Percentiles rank a stretch among this genome's conserved stretches.
Evolutionary conservation across 2,329 filamentous ascomycete genomes (phyloP).

Genomic region (Harringtonia lauricola): DNA sequence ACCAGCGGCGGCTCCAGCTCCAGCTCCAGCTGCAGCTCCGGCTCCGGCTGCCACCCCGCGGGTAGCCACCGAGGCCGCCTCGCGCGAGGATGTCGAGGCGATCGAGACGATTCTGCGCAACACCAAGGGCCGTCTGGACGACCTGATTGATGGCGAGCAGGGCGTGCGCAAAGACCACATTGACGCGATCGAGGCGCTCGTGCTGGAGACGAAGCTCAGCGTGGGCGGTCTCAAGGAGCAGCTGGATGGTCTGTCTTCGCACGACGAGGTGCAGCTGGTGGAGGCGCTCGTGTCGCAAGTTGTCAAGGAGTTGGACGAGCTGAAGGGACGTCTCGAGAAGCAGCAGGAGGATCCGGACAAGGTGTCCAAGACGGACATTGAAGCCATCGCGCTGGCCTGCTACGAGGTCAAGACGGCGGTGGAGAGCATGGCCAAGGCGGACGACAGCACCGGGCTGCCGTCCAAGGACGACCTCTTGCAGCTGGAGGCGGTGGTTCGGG

Average conservation of each 20-base stretch:
- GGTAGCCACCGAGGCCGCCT: conserved; percentile 37
- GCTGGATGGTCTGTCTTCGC: conserved; percentile 41
- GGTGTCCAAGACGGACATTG: conserved; percentile 71
- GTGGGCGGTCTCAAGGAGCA: conserved; percentile 33
- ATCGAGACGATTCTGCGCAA: conserved; percentile 86
- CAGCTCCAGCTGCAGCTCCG: background rate
- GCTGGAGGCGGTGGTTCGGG: conserved; percentile 57
- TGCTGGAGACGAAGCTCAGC: conserved; percentile 65
- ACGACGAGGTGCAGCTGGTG: conserved; percentile 66
- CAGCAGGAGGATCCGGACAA: conserved; percentile 47
- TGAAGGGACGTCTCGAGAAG: conserved; percentile 46
- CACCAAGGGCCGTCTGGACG: conserved; percentile 79
- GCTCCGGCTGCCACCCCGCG: background rate
- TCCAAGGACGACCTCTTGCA: conserved; percentile 66
- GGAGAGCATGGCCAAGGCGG: conserved; percentile 60
- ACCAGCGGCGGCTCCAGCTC: background rate
- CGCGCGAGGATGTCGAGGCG: conserved; percentile 76
- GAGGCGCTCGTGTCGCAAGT: conserved; percentile 73
- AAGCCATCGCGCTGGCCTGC: conserved; percentile 68
- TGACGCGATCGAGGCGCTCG: conserved; percentile 51
- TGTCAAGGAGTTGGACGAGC: conserved; percentile 63
- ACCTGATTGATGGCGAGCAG: conserved; percentile 62
- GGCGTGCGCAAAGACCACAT: conserved; percentile 56
- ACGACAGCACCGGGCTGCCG: conserved; percentile 54
- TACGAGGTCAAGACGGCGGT: conserved; percentile 76